A percentile compares a stretch with the other conserved stretches of the same genome.
phyloP scores from a whole-genome alignment of 768 basidiomycete genomes.

The Cubamyces lactineus region DNA sequence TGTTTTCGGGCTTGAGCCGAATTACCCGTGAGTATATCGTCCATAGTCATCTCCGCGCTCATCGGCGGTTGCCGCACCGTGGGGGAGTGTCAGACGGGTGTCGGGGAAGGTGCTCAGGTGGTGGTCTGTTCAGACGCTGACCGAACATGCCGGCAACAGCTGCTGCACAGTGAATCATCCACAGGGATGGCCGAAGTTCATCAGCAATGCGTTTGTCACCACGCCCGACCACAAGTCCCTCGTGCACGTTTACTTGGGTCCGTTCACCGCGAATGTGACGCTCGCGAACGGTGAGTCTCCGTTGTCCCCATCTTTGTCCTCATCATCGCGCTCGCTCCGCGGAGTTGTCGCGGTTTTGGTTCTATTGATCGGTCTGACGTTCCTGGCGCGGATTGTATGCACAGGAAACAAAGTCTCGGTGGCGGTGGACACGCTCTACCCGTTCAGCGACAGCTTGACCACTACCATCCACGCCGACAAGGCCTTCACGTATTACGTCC shows the following conservation, averaged over 20 bases:
- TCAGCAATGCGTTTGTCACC: constrained; percentile 53
- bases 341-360: not conserved
- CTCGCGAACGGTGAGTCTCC: constrained; percentile 41
- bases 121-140: constrained; percentile 37
- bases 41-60: too few species aligned
- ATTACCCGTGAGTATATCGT: constrained; percentile 45
- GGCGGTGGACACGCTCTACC: constrained; percentile 52
- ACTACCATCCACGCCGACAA: constrained; percentile 47
- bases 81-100: too few species aligned
- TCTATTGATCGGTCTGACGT: not conserved
- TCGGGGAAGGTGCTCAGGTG: not conserved
- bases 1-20: constrained; percentile 54
- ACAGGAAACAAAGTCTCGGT: constrained; percentile 47
- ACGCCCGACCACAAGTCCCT: constrained; percentile 50
- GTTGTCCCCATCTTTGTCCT: not conserved
- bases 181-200: constrained; percentile 59
- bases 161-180: constrained; percentile 59
- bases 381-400: not conserved
- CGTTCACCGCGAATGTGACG: constrained; percentile 46
- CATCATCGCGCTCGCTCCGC: not conserved
- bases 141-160: constrained; percentile 26
- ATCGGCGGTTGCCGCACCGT: too few species aligned
- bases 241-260: constrained; percentile 53
- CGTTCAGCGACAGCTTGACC: constrained; percentile 53
- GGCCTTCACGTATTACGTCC: constrained; percentile 50